Evolutionary conservation across 306 rosid species (phyloP), one percentile per base, ranked within the genome.

Genomic region (Sophora flavescens): DNA sequence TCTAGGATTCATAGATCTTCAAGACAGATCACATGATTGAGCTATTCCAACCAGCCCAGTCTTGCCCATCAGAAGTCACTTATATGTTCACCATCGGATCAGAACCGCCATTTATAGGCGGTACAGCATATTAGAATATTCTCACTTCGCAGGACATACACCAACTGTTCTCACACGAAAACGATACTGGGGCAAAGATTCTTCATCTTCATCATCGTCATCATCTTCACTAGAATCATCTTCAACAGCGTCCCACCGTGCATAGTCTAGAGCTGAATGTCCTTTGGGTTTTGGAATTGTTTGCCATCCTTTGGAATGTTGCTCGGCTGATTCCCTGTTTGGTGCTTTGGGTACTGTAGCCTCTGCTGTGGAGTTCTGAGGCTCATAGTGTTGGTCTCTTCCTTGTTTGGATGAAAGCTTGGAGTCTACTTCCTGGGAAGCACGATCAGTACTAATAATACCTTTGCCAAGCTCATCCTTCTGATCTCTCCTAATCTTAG

Each of bases 251-350:
- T 95, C 96, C 99, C 99, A 95, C 70, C 97, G 87, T 6, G 86
- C 97, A 39, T 95, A 95, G 74, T 95, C 95, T 66, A 95, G 78
- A 66, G 97, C 74, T 13, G 97, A 88, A 78, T 95, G 99, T 33
- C 99, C 99, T 84, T 89, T 95, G 2, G 99, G 99, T 77, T 95
- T 95, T 12, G 97, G 99, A 77, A 95, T 92, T 57, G 97, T 82
- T 80, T 88, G 86, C 99, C 99, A 95, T 71, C 90, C 97, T 75
- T 90, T 83, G 64, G 97, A 63, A 54, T 78, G 85, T 52, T 81
- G 84, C 72, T 84, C 87, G 0, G 80, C 18, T 32, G 75, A 61
- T 76, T 83, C 88, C 64, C 48, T 81, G 52, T 28, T 47, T 70
- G 68, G 83, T 13, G 74, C 66, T 79, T 60, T 85, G 53, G 86